Base-by-base conservation (phyloP, 2,329 filamentous ascomycete species). In the Botrytis porri region DNA sequence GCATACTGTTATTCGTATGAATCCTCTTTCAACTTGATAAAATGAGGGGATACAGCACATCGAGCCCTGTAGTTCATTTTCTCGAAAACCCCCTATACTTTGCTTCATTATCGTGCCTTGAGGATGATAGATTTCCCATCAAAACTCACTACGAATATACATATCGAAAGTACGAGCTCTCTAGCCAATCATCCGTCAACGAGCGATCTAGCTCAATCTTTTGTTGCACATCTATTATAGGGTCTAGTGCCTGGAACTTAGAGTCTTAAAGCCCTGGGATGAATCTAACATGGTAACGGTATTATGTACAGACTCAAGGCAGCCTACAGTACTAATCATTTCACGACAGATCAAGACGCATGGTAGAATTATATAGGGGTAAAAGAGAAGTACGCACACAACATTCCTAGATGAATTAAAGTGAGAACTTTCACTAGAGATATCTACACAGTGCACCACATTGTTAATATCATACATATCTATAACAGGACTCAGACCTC, bases 1-100 rank as follows among this genome's bases (percentile, higher is more conserved):
- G 14, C 4, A 5, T 2, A 32, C 14, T 57, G 12, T 4, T 18
- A 4, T 9, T 32, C n/a, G 1, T 29, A 25, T 0, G 3, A 12
- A 57, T 32, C 16, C 7, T 8, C n/a, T 3, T 8, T 18, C 14
- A 8, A 57, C 4, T 8, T 8, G n/a, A 57, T 29, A 1, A 18
- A 4, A 57, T 57, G 14, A 18, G n/a, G 14, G 6, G 8, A 57
- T 29, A 16, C 51, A 29, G n/a, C n/a, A 57, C n/a, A 3, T n/a
- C n/a, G 7, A 18, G 51, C 14, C 7, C 9, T 18, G 14, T 29
- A 8, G 16, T 57, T 18, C 14, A 18, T 57, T 29, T 29, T 1
- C n/a, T 57, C 51, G 32, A 18, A 32, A 3, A 14, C n/a, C n/a
- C 48, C 14, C n/a, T n/a, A n/a, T 18, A 29, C n/a, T 29, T 57